These are phyloP conservation scores for Thraustochytrium sp. DNA, from an alignment of 352 stramenopile genomes.

Conservation along the genomic window DNA sequence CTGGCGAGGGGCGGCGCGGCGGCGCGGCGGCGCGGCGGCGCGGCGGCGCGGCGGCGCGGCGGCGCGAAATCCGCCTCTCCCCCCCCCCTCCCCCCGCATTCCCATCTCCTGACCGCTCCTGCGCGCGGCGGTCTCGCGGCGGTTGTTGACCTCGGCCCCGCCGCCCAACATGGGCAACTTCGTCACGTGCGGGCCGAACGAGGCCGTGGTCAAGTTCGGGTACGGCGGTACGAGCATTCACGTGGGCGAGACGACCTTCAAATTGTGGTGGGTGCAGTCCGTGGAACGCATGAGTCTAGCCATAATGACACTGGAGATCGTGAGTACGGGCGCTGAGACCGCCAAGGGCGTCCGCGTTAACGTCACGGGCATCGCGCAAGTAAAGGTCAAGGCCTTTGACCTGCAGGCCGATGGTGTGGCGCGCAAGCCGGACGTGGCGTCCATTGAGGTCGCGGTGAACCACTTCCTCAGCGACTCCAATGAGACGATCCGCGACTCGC, in stretches of 20 bases:
- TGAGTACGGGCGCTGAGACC: slow-evolving; percentile 39
- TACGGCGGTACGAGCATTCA: slow-evolving; percentile 40
- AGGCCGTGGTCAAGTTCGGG: slow-evolving; percentile 44
- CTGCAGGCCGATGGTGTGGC: neutral
- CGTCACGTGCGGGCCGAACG: slow-evolving; percentile 37
- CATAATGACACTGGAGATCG: slow-evolving; percentile 47
- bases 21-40: no score
- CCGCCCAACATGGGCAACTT: slow-evolving; percentile 30
- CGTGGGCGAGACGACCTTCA: slow-evolving; percentile 32
- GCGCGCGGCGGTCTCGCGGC: no score
- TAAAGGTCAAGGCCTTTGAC: slow-evolving; percentile 46
- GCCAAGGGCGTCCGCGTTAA: slow-evolving; percentile 46
- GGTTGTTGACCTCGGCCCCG: neutral
- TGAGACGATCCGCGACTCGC: slow-evolving; percentile 1
- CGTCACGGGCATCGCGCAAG: slow-evolving; percentile 43
- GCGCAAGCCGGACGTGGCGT: neutral
- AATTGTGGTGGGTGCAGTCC: slow-evolving; percentile 43
- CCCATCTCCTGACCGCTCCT: no score
- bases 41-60: no score
- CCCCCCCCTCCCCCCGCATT: no score
- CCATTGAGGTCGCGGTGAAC: slow-evolving; percentile 37
- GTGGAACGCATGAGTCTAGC: slow-evolving; percentile 29
- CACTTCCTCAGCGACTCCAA: slow-evolving; percentile 45
- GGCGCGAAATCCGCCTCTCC: no score
- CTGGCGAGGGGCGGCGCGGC: no score